Base-by-base conservation (phyloP, 495 filamentous ascomycete species). In the Tirmania nivea region DNA sequence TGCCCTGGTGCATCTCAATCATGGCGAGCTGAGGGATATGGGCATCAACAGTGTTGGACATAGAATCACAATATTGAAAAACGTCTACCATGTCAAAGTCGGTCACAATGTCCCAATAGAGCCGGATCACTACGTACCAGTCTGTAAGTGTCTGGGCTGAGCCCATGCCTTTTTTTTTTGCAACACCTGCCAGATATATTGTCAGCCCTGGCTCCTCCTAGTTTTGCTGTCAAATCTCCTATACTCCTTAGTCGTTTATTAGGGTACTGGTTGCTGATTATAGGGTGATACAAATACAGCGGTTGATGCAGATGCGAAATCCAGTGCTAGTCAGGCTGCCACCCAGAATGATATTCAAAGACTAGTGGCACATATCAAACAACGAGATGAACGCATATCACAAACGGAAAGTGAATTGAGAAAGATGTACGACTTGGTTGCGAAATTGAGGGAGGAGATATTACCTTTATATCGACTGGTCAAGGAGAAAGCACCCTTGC, bases 1-100 rank as follows among this genome's bases (percentile, higher is more conserved):
- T 64, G 89, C 84, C 45, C 71, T 97, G 51, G 75, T 96, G 57
- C 85, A 83, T 35, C 69, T 97, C 52, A 80, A 81, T 57, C 90
- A 96, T 66, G 84, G 90, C 48, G 89, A 95, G 61, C 69, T 97
- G 63, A 93, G 87, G 67, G 82, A 93, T 63, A 89, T 97, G 78
- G 86, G 86, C 39, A 80, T 97, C 58, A 71, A 72, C 52, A 94
- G 89, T 66, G 84, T 94, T 37, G 90, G 90, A 4, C 90, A 97
- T 68, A 80, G 90, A 31, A 73, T 97, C 55, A 94, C 88, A 2
- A 90, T 97, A 45, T 73, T 97, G 50, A 95, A 94, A 69, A 83
- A 76, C 57, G 85, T 96, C 36, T 97, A 94, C 67, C 87, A 95
- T 62, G 77, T 86, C 58, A 97, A 97, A 70, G 78, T 88, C 60